Evolutionary conservation across 768 basidiomycete species (phyloP).

Genomic region (Tulasnella sp.): DNA sequence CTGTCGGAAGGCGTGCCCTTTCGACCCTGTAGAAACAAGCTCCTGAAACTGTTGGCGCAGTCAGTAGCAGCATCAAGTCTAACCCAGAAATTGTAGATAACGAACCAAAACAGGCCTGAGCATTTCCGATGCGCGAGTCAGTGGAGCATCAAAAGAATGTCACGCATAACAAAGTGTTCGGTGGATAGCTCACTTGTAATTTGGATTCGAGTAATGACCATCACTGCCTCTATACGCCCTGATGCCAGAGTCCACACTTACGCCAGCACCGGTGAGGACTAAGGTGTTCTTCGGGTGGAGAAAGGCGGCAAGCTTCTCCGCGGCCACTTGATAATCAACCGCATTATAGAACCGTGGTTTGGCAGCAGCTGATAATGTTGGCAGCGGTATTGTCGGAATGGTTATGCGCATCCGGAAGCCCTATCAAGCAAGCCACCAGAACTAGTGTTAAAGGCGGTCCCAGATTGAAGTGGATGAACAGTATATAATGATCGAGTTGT

Average conservation of each 20-base stretch:
- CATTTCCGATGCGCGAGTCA: not conserved
- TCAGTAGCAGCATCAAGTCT: conserved; percentile 1
- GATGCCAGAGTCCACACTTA: conserved; percentile 92
- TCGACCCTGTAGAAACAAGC: conserved; percentile 57
- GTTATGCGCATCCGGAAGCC: conserved; percentile 55
- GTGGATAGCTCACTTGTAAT: conserved; percentile 55
- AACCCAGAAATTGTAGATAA: not conserved
- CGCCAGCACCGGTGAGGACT: conserved; percentile 82
- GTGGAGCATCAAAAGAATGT: not conserved
- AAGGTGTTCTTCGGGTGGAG: conserved; percentile 56
- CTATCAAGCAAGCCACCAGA: too few species aligned
- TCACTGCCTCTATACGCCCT: conserved; percentile 84
- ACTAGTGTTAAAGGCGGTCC: too few species aligned
- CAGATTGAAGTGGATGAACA: too few species aligned
- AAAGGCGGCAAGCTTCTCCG: conserved; percentile 54
- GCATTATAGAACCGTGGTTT: too few species aligned
- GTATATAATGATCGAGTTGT: too few species aligned
- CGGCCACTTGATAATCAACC: conserved; percentile 34
- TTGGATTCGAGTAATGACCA: conserved; percentile 82
- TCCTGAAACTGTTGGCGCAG: conserved; percentile 53
- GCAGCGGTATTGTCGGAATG: conserved; percentile 61
- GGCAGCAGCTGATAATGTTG: conserved; percentile 38
- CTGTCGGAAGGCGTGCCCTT: conserved; percentile 67
- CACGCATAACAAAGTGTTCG: not conserved
- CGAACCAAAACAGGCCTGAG: conserved; percentile 48